Evolutionary conservation across 345 rosid genomes (phyloP).

Genomic region (Murraya koenigii): DNA sequence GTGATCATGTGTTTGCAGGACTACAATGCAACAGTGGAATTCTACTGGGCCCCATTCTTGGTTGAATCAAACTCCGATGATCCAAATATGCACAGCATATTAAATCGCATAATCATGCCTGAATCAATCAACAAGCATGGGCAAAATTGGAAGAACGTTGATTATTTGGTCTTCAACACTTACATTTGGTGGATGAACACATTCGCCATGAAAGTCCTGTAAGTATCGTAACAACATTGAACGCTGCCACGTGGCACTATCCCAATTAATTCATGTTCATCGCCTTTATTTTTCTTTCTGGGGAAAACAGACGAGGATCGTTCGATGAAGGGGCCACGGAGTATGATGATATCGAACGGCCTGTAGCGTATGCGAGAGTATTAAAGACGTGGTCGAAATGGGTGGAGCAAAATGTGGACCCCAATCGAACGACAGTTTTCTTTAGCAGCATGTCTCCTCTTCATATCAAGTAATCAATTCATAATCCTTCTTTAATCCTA

Average conservation of each 20-base stretch:
- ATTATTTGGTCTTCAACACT: constrained; percentile 82
- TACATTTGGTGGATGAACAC: constrained; percentile 99
- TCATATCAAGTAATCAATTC: constrained; percentile 62
- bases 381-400: constrained; percentile 74
- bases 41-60: constrained; percentile 96
- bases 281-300: not conserved
- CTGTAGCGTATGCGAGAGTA: constrained; percentile 59
- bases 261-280: not conserved
- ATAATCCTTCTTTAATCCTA: not conserved
- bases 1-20: constrained; percentile 41
- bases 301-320: constrained; percentile 65
- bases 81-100: constrained; percentile 65
- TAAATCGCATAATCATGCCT: constrained; percentile 76
- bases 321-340: constrained; percentile 68
- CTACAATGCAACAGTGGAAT: constrained; percentile 89
- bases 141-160: constrained; percentile 75
- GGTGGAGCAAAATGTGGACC: constrained; percentile 68
- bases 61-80: constrained; percentile 93
- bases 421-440: constrained; percentile 76
- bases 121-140: constrained; percentile 86
- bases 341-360: constrained; percentile 78
- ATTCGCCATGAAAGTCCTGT: constrained; percentile 71
- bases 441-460: constrained; percentile 91
- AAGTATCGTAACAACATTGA: constrained; percentile 22
- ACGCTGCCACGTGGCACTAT: not conserved